These are phyloP conservation scores for Botrytis pseudocinerea DNA, from an alignment of 2,329 filamentous ascomycete species.

Conservation along the genomic window DNA sequence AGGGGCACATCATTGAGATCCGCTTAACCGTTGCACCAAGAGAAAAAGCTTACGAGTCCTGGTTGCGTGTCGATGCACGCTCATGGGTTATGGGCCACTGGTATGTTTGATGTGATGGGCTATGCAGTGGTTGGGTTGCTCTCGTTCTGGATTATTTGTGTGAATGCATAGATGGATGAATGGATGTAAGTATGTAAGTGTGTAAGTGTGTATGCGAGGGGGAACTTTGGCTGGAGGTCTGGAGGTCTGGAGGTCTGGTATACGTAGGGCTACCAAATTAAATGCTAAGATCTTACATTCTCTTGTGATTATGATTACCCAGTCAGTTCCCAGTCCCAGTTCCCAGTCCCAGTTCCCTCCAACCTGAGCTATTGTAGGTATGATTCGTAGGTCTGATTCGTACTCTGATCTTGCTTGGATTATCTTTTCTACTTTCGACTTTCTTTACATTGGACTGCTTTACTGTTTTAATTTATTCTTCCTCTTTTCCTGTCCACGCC, in stretches of 20 bases:
- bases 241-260: no score
- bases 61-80: slow-evolving; percentile 13
- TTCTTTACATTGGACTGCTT: neutral
- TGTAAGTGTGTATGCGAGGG: no score
- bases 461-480: neutral
- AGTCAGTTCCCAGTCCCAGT: no score
- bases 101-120: neutral
- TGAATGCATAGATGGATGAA: neutral
- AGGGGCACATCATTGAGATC: neutral
- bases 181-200: no score
- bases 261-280: neutral
- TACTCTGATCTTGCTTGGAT: neutral
- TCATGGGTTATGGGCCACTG: neutral
- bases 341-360: no score
- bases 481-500: neutral
- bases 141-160: neutral
- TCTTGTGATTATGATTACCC: neutral
- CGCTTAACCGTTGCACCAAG: neutral
- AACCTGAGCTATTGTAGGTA: neutral
- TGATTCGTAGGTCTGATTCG: neutral
- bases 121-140: neutral
- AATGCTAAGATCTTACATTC: neutral
- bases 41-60: slow-evolving; percentile 17
- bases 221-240: no score
- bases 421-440: neutral